Percentiles rank a stretch among this genome's conserved stretches.
Evolutionary conservation across 2,329 filamentous ascomycete genomes (phyloP).

Genomic region (Mycosphaerella arachidis): DNA sequence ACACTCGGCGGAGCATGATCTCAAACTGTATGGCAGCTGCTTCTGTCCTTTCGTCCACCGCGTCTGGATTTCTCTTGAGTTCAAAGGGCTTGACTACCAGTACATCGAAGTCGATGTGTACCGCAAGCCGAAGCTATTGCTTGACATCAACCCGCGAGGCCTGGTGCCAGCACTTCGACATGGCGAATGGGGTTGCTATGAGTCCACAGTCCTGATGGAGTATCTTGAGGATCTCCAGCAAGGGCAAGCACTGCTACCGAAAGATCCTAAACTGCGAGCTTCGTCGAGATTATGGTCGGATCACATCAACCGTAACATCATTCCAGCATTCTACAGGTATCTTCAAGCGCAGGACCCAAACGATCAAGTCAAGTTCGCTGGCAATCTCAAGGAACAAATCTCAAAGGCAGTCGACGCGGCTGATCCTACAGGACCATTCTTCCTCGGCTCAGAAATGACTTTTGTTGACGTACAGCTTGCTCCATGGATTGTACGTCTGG

Average conservation of each 20-base stretch:
- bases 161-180: constrained; percentile 73
- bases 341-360: constrained; percentile 60
- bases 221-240: constrained; percentile 73
- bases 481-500: constrained; percentile 67
- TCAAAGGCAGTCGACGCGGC: constrained; percentile 56
- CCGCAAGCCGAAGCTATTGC: constrained; percentile 63
- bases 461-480: constrained; percentile 74
- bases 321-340: constrained; percentile 71
- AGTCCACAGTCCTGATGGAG: constrained; percentile 79
- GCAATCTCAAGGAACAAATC: constrained; percentile 63
- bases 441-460: constrained; percentile 48
- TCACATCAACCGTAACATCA: constrained; percentile 72
- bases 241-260: constrained; percentile 59
- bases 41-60: constrained; percentile 86
- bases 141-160: constrained; percentile 72
- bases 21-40: constrained; percentile 77
- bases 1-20: constrained; percentile 63
- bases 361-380: constrained; percentile 56
- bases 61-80: constrained; percentile 83
- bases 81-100: constrained; percentile 73
- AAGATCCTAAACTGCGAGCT: constrained; percentile 63
- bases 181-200: constrained; percentile 76
- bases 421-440: constrained; percentile 62
- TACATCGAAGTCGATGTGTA: constrained; percentile 84
- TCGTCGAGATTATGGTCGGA: constrained; percentile 76